Evolutionary conservation across 192 early-diverging fungal genomes (phyloP).

Genomic region (Coemansia sp.): DNA sequence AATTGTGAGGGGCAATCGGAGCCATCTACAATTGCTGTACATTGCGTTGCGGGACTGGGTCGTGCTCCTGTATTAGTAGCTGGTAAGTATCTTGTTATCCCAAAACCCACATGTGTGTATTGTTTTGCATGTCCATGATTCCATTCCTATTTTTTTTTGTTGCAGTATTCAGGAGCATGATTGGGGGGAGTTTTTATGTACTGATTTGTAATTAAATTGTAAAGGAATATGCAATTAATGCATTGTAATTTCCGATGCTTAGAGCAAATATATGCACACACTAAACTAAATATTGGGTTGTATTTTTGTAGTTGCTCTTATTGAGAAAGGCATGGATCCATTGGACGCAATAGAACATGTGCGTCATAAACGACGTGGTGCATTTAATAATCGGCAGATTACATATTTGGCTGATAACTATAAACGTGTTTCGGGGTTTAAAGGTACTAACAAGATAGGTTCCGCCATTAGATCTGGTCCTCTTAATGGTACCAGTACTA

Average conservation of each 20-base stretch:
- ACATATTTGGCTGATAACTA: conserved; percentile 58
- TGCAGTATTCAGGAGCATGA: too few species aligned
- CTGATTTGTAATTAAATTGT: too few species aligned
- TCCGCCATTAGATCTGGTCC: conserved; percentile 32
- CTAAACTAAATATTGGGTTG: too few species aligned
- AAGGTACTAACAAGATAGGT: conserved; percentile 26
- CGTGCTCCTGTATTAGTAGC: conserved; percentile 91
- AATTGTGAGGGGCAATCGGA: conserved; percentile 18
- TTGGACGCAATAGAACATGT: conserved; percentile 74
- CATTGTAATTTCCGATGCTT: background rate
- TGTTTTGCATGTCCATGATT: background rate
- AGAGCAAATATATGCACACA: background rate
- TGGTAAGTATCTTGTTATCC: conserved; percentile 17
- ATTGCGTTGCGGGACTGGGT: conserved; percentile 94
- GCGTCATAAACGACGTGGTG: conserved; percentile 70
- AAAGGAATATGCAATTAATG: background rate
- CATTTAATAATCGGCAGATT: conserved; percentile 79
- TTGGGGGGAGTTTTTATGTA: too few species aligned
- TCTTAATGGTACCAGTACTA: conserved; percentile 5
- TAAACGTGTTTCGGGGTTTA: conserved; percentile 43
- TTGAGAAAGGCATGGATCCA: conserved; percentile 76
- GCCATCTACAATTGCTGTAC: conserved; percentile 76
- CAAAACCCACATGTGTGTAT: too few species aligned
- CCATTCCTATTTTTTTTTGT: background rate
- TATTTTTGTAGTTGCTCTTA: conserved; percentile 69